These are phyloP conservation scores for Emmonsiellopsis sp. DNA, from an alignment of 2,329 filamentous ascomycete species.

Conservation along the genomic window DNA sequence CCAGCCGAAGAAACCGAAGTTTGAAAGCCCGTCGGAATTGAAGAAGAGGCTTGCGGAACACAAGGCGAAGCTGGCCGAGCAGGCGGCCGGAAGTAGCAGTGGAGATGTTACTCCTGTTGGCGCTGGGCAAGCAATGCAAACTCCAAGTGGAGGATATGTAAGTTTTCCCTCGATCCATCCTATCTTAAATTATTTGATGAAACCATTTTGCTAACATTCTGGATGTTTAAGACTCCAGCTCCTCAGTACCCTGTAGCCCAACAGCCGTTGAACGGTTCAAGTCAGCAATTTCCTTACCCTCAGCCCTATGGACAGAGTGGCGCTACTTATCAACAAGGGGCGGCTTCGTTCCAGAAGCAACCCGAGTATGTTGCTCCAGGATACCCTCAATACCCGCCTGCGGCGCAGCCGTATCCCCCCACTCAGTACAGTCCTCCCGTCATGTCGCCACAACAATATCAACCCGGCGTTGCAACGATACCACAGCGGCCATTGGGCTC, in stretches of 20 bases:
- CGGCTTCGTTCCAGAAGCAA: constrained; percentile 16
- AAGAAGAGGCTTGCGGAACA: constrained; percentile 72
- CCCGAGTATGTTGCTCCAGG: constrained; percentile 16
- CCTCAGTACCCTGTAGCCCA: constrained; percentile 34
- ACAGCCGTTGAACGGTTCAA: constrained; percentile 40
- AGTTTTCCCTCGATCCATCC: constrained; percentile 26
- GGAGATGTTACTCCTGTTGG: constrained; percentile 49
- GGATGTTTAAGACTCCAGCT: constrained; percentile 27
- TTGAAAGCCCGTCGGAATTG: constrained; percentile 67
- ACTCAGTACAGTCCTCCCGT: constrained; percentile 23
- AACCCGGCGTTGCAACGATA: constrained; percentile 16
- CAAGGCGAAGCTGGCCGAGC: constrained; percentile 54
- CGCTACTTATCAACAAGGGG: constrained; percentile 34
- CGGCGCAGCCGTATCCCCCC: constrained; percentile 24
- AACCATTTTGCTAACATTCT: background rate
- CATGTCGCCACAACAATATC: constrained; percentile 24
- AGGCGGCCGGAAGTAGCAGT: constrained; percentile 46
- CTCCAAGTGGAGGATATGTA: constrained; percentile 47
- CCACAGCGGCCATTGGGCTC: constrained; percentile 29
- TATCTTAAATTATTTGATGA: background rate
- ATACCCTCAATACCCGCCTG: constrained; percentile 27
- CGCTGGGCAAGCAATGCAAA: constrained; percentile 39
- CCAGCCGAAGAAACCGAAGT: constrained; percentile 54
- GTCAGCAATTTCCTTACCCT: constrained; percentile 27
- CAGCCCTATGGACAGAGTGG: constrained; percentile 33